A percentile compares a stretch with the other conserved stretches of the same genome.
Evolutionary conservation across 495 filamentous ascomycete genomes (phyloP).

Genomic region (Penicillium angulare): DNA sequence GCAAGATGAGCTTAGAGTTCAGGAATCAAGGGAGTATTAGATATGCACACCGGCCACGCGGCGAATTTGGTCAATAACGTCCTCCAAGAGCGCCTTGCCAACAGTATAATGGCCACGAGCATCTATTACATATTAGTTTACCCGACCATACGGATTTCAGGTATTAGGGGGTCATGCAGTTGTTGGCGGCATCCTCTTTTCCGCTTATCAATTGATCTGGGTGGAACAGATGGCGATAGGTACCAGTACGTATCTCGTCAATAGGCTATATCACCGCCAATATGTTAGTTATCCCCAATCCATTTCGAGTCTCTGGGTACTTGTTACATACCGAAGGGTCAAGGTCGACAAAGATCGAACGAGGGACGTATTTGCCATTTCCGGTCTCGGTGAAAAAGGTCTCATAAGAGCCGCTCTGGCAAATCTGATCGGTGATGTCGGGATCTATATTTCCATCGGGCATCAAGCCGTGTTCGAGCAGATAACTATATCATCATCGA

Average conservation of each 20-base stretch:
- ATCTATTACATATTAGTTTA: constrained; percentile 48
- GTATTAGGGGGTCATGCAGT: constrained; percentile 49
- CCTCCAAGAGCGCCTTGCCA: constrained; percentile 84
- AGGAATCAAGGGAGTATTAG: neutral
- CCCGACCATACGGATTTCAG: neutral
- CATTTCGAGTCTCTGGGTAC: neutral
- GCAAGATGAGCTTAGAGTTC: constrained; percentile 12
- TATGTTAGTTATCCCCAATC: neutral
- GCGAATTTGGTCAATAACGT: constrained; percentile 78
- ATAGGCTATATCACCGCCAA: constrained; percentile 53
- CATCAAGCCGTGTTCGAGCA: constrained; percentile 84
- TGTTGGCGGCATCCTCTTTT: constrained; percentile 92
- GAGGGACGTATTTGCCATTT: constrained; percentile 82
- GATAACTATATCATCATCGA: constrained; percentile 56
- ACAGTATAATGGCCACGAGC: constrained; percentile 90
- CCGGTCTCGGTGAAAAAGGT: constrained; percentile 90
- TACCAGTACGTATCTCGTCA: constrained; percentile 83
- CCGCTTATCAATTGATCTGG: constrained; percentile 83
- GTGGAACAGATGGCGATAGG: constrained; percentile 82
- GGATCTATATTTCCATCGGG: constrained; percentile 69
- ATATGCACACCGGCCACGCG: constrained; percentile 66
- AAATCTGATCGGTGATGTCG: constrained; percentile 55
- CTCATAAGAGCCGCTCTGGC: constrained; percentile 70
- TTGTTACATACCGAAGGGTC: constrained; percentile 55
- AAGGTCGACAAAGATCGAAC: constrained; percentile 53